Conservation (phyloP, 495 filamentous ascomycete species). For the Xylaria palmicola region DNA sequence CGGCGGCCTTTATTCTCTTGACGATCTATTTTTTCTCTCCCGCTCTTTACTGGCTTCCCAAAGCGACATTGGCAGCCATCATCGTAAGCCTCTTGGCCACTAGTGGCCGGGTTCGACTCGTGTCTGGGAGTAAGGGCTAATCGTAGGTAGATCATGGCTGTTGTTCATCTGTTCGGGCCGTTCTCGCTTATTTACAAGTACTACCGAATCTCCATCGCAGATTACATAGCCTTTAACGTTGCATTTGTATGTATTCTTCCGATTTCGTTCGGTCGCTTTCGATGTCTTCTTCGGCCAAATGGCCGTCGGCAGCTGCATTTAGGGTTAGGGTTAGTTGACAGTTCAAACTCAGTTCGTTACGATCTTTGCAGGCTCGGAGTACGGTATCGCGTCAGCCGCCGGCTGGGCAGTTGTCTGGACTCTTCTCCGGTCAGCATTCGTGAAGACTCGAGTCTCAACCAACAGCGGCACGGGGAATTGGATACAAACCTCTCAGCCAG, state of each 20-base stretch:
- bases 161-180: constrained; percentile 44
- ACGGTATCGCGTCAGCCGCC: constrained; percentile 46
- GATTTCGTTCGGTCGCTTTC: background rate
- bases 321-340: background rate
- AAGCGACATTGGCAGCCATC: constrained; percentile 47
- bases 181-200: constrained; percentile 44
- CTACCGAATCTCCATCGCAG: constrained; percentile 49
- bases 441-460: constrained; percentile 23
- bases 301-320: background rate
- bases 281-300: background rate
- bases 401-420: constrained; percentile 48
- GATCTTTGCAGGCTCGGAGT: constrained; percentile 49
- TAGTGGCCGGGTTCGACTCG: background rate
- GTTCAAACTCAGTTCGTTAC: constrained; percentile 38
- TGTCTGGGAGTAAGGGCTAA: background rate
- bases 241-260: constrained; percentile 28
- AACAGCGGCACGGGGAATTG: constrained; percentile 8
- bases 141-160: constrained; percentile 38
- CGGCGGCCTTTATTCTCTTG: constrained; percentile 46
- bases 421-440: constrained; percentile 45
- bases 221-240: constrained; percentile 50
- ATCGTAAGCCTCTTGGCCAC: constrained; percentile 25
- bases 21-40: constrained; percentile 49
- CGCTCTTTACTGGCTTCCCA: constrained; percentile 53
- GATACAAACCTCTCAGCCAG: constrained; percentile 14